Percentiles rank a stretch among this genome's conserved stretches.
Conservation (phyloP, 805 yeast genomes). For the Nakazawaea holstii region DNA sequence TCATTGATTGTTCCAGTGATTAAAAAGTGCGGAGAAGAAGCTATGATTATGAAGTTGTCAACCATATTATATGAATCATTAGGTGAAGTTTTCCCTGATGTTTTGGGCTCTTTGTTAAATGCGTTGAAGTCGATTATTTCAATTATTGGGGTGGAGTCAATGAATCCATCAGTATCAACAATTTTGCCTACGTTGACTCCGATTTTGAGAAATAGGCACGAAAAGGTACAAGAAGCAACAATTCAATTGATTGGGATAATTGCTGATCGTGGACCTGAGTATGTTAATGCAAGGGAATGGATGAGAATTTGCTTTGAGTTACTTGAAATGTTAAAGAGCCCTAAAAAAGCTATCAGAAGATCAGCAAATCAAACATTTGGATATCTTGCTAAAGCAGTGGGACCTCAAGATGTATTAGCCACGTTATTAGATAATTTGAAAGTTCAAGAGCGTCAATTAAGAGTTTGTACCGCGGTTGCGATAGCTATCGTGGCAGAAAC, state of each 20-base stretch:
- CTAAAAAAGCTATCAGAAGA: slow-evolving; percentile 67
- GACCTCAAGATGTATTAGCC: slow-evolving; percentile 91
- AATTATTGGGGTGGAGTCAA: slow-evolving; percentile 49
- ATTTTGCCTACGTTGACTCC: slow-evolving; percentile 87
- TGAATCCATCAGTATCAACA: slow-evolving; percentile 81
- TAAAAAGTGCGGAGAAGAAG: slow-evolving; percentile 57
- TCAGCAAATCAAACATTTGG: slow-evolving; percentile 93
- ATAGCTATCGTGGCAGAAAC: slow-evolving; percentile 94
- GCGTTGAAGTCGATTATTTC: slow-evolving; percentile 63
- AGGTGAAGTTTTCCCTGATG: slow-evolving; percentile 95
- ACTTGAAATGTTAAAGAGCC: slow-evolving; percentile 81
- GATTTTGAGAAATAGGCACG: slow-evolving; percentile 82
- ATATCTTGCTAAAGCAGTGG: slow-evolving; percentile 82
- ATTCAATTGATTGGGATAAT: slow-evolving; percentile 76
- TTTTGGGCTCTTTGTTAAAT: slow-evolving; percentile 74
- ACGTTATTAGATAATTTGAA: slow-evolving; percentile 77
- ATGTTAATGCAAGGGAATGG: slow-evolving; percentile 92
- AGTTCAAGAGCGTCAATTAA: slow-evolving; percentile 91
- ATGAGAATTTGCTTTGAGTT: slow-evolving; percentile 92
- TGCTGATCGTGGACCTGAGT: slow-evolving; percentile 75
- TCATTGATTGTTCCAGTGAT: slow-evolving; percentile 62
- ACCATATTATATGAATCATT: slow-evolving; percentile 81
- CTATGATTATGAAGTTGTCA: slow-evolving; percentile 60
- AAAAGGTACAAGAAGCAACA: slow-evolving; percentile 81
- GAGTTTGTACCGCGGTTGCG: slow-evolving; percentile 97